Evolutionary conservation across 2,329 filamentous ascomycete species (phyloP).

Genomic region (Alternaria incomplexa): DNA sequence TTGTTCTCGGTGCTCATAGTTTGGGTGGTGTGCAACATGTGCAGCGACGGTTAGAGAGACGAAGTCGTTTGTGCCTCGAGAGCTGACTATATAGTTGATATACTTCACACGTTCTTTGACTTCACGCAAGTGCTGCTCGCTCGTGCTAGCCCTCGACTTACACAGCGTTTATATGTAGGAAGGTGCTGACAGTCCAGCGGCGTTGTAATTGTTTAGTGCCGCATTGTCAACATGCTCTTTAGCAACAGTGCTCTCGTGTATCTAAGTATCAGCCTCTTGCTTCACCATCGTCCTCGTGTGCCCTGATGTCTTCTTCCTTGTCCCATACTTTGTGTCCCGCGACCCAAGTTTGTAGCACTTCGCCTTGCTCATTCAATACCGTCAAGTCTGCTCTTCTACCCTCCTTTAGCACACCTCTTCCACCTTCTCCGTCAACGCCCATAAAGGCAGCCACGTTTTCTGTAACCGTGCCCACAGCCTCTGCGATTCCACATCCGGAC

Average conservation of each 20-base stretch:
- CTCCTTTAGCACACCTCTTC: slow-evolving; percentile 50
- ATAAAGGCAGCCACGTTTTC: slow-evolving; percentile 60
- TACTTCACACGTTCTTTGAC: background rate
- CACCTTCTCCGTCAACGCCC: slow-evolving; percentile 52
- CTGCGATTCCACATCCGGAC: slow-evolving; percentile 55
- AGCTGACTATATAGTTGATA: background rate
- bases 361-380: slow-evolving; percentile 54
- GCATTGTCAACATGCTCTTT: background rate
- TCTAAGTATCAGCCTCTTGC: slow-evolving; percentile 16
- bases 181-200: background rate
- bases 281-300: slow-evolving; percentile 40
- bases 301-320: slow-evolving; percentile 36
- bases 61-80: background rate
- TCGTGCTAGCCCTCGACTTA: background rate
- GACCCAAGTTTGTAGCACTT: slow-evolving; percentile 60
- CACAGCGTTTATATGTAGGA: background rate
- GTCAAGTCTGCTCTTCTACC: slow-evolving; percentile 58
- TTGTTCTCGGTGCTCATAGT: background rate
- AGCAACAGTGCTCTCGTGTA: background rate
- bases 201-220: background rate
- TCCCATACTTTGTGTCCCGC: slow-evolving; percentile 57
- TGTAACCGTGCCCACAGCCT: slow-evolving; percentile 57
- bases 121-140: background rate
- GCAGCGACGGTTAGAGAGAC: background rate
- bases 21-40: background rate